Percentiles rank a stretch among this genome's conserved stretches.
These are phyloP conservation scores for Cymbidium sinense DNA, from an alignment of 106 monocot genomes.

Conservation along the genomic window DNA sequence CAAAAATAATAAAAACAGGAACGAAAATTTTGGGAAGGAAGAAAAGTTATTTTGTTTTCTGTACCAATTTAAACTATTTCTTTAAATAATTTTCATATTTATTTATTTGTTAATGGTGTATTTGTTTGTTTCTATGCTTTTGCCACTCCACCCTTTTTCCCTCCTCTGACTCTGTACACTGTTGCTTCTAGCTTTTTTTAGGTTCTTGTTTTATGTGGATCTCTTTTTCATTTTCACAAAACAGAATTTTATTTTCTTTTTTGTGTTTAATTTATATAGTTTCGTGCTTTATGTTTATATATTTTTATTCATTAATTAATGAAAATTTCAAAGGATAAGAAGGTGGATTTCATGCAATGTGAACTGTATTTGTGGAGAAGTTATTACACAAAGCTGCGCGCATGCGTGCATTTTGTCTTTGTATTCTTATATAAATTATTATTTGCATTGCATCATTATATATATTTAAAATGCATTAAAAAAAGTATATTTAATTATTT, in stretches of 20 bases:
- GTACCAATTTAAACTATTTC: neutral
- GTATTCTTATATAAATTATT: neutral
- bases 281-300: too few species aligned
- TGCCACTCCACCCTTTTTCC: neutral
- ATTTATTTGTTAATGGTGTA: neutral
- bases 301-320: too few species aligned
- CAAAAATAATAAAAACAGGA: neutral
- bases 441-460: neutral
- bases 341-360: too few species aligned
- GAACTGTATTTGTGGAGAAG: neutral
- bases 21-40: neutral
- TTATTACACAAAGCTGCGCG: neutral
- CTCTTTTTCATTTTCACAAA: neutral
- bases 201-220: constrained; percentile 9
- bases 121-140: constrained; percentile 6
- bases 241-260: neutral
- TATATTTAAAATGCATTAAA: neutral
- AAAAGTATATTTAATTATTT: too few species aligned
- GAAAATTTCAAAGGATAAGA: too few species aligned
- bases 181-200: constrained; percentile 8
- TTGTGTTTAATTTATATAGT: too few species aligned
- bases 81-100: neutral
- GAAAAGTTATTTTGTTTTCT: neutral
- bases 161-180: constrained; percentile 3
- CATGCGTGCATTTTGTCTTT: neutral